A percentile compares a stretch with the other conserved stretches of the same genome.
phyloP scores from a whole-genome alignment of 2,329 filamentous ascomycete genomes.

The Elsinoe fawcettii region DNA sequence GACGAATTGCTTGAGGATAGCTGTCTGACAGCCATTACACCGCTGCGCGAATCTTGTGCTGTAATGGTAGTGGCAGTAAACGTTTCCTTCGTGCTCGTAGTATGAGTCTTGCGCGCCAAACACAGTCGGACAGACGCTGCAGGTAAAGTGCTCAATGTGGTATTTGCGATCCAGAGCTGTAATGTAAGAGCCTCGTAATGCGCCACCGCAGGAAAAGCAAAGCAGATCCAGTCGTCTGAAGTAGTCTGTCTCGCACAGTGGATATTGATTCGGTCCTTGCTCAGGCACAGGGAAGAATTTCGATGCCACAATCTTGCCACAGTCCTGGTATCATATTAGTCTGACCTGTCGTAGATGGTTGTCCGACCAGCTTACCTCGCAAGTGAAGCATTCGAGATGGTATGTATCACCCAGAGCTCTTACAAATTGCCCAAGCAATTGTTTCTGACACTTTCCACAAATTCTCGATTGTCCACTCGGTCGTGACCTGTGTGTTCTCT shows the following conservation, averaged over 20 bases:
- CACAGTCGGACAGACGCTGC: constrained; percentile 92
- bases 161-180: constrained; percentile 97
- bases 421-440: constrained; percentile 90
- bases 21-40: constrained; percentile 93
- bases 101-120: constrained; percentile 98
- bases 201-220: constrained; percentile 85
- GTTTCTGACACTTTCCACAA: constrained; percentile 79
- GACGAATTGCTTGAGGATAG: constrained; percentile 97
- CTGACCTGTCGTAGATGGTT: constrained; percentile 21
- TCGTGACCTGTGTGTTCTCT: constrained; percentile 29
- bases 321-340: constrained; percentile 60
- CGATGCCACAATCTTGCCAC: constrained; percentile 90
- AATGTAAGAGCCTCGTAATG: constrained; percentile 92
- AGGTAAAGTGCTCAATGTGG: constrained; percentile 98
- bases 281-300: constrained; percentile 98
- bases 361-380: constrained; percentile 58
- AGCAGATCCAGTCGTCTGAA: constrained; percentile 86
- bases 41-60: constrained; percentile 94
- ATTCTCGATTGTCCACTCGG: constrained; percentile 33
- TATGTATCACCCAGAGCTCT: constrained; percentile 88
- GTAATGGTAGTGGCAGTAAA: constrained; percentile 98
- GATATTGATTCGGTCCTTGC: constrained; percentile 82
- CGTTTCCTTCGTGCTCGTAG: constrained; percentile 92
- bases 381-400: constrained; percentile 97
- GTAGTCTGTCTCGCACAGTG: constrained; percentile 95